Conservation (phyloP, 2,329 filamentous ascomycete genomes). For the Paecilomyces formosus region DNA sequence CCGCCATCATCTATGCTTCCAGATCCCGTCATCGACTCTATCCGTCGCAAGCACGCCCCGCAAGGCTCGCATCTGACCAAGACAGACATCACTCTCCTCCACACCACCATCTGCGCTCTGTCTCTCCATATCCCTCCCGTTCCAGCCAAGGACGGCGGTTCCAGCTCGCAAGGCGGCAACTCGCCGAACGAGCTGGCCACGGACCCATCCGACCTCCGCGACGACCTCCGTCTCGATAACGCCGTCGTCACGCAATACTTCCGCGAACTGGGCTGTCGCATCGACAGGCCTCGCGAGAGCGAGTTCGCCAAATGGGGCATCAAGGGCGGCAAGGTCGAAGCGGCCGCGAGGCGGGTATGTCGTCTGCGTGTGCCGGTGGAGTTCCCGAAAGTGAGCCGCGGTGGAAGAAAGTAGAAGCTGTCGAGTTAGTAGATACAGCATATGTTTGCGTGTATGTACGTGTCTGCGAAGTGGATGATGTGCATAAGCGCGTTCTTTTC, state of each 20-base stretch:
- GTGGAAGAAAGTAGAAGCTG: slow-evolving; percentile 9
- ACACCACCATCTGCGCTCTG: slow-evolving; percentile 40
- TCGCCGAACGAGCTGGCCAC: slow-evolving; percentile 32
- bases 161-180: slow-evolving; percentile 28
- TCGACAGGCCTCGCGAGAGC: slow-evolving; percentile 33
- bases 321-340: slow-evolving; percentile 56
- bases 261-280: slow-evolving; percentile 39
- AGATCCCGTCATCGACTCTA: slow-evolving; percentile 31
- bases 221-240: slow-evolving; percentile 36
- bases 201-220: slow-evolving; percentile 37
- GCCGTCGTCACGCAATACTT: slow-evolving; percentile 32
- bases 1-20: slow-evolving; percentile 18
- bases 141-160: slow-evolving; percentile 28
- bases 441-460: neutral
- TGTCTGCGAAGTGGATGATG: neutral
- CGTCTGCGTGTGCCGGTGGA: slow-evolving; percentile 69
- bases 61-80: slow-evolving; percentile 26
- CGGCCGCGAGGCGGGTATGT: slow-evolving; percentile 49
- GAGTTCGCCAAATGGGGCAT: slow-evolving; percentile 37
- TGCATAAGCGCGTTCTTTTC: too few relatives aligned
- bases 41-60: slow-evolving; percentile 36
- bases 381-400: slow-evolving; percentile 61
- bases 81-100: slow-evolving; percentile 34
- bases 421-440: neutral
- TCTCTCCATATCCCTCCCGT: slow-evolving; percentile 39